Evolutionary conservation across 805 yeast species (phyloP).

Genomic region (Metschnikowia cubensis): DNA sequence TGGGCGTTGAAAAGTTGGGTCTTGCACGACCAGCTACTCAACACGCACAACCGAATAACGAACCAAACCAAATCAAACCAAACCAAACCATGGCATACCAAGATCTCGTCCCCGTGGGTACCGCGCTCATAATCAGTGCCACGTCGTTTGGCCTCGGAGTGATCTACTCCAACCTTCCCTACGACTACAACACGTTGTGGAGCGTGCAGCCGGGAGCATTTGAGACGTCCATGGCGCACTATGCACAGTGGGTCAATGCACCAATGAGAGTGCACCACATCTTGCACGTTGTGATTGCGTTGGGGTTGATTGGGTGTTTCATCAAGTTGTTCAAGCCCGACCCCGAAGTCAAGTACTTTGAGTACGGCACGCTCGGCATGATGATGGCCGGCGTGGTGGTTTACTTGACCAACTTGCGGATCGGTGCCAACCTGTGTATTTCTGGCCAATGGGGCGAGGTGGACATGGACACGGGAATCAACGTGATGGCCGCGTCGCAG

Average conservation of each 20-base stretch:
- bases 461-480: slow-evolving; percentile 76
- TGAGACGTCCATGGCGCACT: slow-evolving; percentile 64
- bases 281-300: slow-evolving; percentile 54
- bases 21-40: background rate
- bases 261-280: slow-evolving; percentile 57
- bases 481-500: slow-evolving; percentile 88
- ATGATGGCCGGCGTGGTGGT: slow-evolving; percentile 69
- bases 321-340: slow-evolving; percentile 83
- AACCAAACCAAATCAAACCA: too few species aligned
- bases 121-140: slow-evolving; percentile 43
- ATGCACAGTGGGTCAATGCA: slow-evolving; percentile 64
- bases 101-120: slow-evolving; percentile 45
- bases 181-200: slow-evolving; percentile 77
- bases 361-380: slow-evolving; percentile 79
- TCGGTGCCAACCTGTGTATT: slow-evolving; percentile 68
- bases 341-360: slow-evolving; percentile 81
- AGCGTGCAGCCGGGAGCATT: slow-evolving; percentile 48
- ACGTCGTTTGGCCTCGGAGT: slow-evolving; percentile 79
- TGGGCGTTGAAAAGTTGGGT: background rate
- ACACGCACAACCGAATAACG: too few species aligned
- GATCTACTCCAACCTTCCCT: slow-evolving; percentile 73
- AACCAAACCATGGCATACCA: slow-evolving; percentile 28
- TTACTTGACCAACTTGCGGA: slow-evolving; percentile 80
- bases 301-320: slow-evolving; percentile 71
- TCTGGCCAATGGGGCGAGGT: slow-evolving; percentile 93